Conservation (phyloP, 2,329 filamentous ascomycete species). For the Epichloe baconii region DNA sequence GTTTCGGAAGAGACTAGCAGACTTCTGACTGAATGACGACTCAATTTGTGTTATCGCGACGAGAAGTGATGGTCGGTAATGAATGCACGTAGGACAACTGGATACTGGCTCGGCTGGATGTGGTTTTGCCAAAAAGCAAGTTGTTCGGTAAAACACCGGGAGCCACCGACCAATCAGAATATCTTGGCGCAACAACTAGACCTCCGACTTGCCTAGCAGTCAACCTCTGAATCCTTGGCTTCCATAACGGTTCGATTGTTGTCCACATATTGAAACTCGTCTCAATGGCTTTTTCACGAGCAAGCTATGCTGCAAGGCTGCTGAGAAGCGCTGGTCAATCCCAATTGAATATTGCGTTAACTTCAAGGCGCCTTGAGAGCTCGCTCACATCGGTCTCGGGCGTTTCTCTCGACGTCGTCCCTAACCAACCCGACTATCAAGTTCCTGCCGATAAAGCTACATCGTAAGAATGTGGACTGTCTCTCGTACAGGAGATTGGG, state of each 20-base stretch:
- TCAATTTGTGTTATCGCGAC: constrained; percentile 19
- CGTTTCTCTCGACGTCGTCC: constrained; percentile 23
- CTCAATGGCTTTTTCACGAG: constrained; percentile 55
- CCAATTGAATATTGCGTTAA: constrained; percentile 25
- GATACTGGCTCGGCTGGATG: constrained; percentile 12
- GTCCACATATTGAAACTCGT: constrained; percentile 15
- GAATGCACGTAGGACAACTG: constrained; percentile 14
- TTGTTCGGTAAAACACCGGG: constrained; percentile 33
- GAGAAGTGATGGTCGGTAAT: constrained; percentile 22
- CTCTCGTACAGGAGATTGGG: too few relatives aligned
- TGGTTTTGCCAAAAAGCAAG: constrained; percentile 35
- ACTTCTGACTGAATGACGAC: constrained; percentile 13
- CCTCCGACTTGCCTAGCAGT: constrained; percentile 11
- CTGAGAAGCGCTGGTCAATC: constrained; percentile 32
- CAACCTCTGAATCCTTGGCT: neutral
- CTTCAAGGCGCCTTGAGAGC: constrained; percentile 43
- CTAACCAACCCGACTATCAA: constrained; percentile 68
- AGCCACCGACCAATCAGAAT: constrained; percentile 29
- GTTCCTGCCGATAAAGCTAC: constrained; percentile 76
- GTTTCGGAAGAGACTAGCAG: constrained; percentile 29
- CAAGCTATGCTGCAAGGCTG: constrained; percentile 37
- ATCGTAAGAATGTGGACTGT: constrained; percentile 45
- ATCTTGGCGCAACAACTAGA: neutral
- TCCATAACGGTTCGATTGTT: constrained; percentile 10
- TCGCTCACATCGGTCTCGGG: constrained; percentile 29